Evolutionary conservation across 2,329 filamentous ascomycete genomes (phyloP), one percentile per base, ranked within the genome.

Genomic region (Ceratocystis variospora): DNA sequence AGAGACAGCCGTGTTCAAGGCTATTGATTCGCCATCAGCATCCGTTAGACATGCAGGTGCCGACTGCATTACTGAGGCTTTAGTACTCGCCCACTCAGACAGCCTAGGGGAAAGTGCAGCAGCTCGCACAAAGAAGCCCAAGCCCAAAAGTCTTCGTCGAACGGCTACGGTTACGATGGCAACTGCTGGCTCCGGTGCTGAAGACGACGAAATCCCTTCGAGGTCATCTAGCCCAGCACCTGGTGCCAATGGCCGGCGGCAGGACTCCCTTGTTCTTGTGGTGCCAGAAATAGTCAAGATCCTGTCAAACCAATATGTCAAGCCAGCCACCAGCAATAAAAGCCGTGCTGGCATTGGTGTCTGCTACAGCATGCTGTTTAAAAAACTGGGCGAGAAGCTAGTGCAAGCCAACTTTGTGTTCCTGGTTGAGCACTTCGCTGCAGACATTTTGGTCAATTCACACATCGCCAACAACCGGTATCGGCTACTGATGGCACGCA

Each of bases 401-500:
- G 83, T 97, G 5, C 91, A 96, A 75, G 80, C 82, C 57, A 87
- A 90, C 71, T 99, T 96, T 73, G 78, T 87, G 44, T 85, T 83
- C 64, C 91, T 99, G 69, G 83, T 92, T 3, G 86, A 88, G 69
- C 90, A 91, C 73, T 78, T 97, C 41, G 87, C 94, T 6, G 78
- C 85, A 31, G 92, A 97, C 66, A 74, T 99, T 4, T 79, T 97
- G 66, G 88, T 88, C 68, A 85, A 90, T 72, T 79, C 83, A 2
- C 88, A 83, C 65, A 87, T 96, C 68, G 82, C 81, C 63, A 88
- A 90, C 73, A 95, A 96, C 73, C 87, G 93, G 50, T 96, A 96
- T 74, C 87, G 93, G 19, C 82, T 95, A 17, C 80, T 99, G 17
- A 87, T 90, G 68, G 89, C 90, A 2, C 83, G 94, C 66, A 90